phyloP scores from a whole-genome alignment of 352 stramenopile species.

The Peronospora belbahrii region DNA sequence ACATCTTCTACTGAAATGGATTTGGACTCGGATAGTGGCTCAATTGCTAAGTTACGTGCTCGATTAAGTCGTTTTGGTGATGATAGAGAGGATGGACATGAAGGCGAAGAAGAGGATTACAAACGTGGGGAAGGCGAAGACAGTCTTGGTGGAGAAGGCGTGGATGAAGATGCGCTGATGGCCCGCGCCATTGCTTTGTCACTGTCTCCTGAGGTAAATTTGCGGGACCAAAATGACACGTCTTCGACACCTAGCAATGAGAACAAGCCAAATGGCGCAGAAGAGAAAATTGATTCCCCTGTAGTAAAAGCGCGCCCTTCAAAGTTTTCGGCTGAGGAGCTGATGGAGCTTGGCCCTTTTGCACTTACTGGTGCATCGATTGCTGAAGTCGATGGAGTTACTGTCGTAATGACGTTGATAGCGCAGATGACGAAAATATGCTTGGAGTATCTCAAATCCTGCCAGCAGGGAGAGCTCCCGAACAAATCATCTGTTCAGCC shows the following conservation, averaged over 20 bases:
- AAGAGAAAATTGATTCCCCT: constrained; percentile 6
- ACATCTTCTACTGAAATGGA: constrained; percentile 45
- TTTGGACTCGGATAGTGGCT: constrained; percentile 56
- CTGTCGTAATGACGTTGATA: constrained; percentile 47
- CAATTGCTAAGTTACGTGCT: constrained; percentile 51
- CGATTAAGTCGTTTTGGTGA: constrained; percentile 65
- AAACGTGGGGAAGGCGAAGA: constrained; percentile 36
- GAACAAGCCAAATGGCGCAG: constrained; percentile 4
- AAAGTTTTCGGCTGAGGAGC: constrained; percentile 61
- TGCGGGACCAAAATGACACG: constrained; percentile 44
- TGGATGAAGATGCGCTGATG: constrained; percentile 87
- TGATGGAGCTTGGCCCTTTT: constrained; percentile 63
- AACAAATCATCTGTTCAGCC: constrained; percentile 60
- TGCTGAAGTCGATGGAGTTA: constrained; percentile 40
- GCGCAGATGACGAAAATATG: constrained; percentile 59
- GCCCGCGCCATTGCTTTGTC: constrained; percentile 82
- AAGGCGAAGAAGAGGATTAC: constrained; percentile 49
- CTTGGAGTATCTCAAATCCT: constrained; percentile 68
- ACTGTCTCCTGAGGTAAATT: constrained; percentile 69
- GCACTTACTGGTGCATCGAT: constrained; percentile 29
- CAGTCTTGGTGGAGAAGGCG: constrained; percentile 51
- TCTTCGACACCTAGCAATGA: constrained; percentile 14
- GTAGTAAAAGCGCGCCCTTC: constrained; percentile 35
- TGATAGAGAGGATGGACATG: constrained; percentile 51
- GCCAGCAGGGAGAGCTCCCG: constrained; percentile 51